Base-by-base conservation (phyloP, 305 asterid species). In the Nicotiana rustica region DNA sequence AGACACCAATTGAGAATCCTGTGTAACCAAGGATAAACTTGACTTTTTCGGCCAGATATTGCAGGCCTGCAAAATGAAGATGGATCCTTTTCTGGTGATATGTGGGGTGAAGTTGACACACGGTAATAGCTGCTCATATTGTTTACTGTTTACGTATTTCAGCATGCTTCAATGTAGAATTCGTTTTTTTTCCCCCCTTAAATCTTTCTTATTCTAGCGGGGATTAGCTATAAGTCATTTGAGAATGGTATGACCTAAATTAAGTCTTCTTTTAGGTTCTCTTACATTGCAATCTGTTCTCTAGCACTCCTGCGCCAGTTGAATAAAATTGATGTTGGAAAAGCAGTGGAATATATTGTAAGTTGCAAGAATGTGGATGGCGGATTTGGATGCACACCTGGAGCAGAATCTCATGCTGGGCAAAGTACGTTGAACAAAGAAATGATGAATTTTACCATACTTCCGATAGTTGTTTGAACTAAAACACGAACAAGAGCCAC, bases 331-430 rank as follows among this genome's bases (percentile, higher is more conserved):
- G 89, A 93, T 77, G 95, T 92, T 86, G 95, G 90, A 83, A 91
- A 81, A 78, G 96, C 97, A 68, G 99, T 94, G 56, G 68, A 92
- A 85, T 96, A 92, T 89, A 94, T 94, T 71, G 88, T 96, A 67
- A 93, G 99, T 84, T 95, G 97, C 93, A 93, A 94, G 90, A 94
- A 94, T 89, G 83, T 92, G 83, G 99, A 96, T 90, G 98, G 99
- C 84, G 98, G 99, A 83, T 95, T 95, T 85, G 99, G 99, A 82
- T 92, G 96, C 90, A 91, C 93, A 7, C 99, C 98, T 52, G 98
- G 97, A 81, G 98, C 89, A 0, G 97, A 96, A 89, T 96, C 99
- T 83, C 99, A 96, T 91, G 93, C 99, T 0, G 99, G 99, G 21
- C 99, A 96, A 88, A 93, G 99, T 95, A 92, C 60, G 93, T 85